Evolutionary conservation across 495 filamentous ascomycete genomes (phyloP).

Genomic region (Aspergillus panamensis): DNA sequence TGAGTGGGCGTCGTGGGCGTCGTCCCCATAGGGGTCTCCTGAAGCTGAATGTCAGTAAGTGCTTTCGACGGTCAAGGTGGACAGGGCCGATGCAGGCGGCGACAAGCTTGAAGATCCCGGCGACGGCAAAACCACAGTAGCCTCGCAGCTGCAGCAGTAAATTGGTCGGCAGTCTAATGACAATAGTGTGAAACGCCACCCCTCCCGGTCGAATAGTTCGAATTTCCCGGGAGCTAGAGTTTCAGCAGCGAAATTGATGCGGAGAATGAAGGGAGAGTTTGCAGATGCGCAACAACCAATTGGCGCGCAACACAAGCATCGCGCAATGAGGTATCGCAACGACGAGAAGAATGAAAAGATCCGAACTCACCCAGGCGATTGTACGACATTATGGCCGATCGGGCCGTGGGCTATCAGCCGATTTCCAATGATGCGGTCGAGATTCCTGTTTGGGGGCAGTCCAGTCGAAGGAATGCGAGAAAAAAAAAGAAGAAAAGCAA

Average conservation of each 20-base stretch:
- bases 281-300: slow-evolving; percentile 14
- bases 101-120: not conserved
- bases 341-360: slow-evolving; percentile 19
- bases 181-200: not conserved
- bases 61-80: not conserved
- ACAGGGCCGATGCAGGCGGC: not conserved
- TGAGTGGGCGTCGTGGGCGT: slow-evolving; percentile 60
- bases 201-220: slow-evolving; percentile 3
- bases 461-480: slow-evolving; percentile 29
- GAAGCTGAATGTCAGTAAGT: slow-evolving; percentile 19
- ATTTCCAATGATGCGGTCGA: slow-evolving; percentile 21
- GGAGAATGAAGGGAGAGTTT: slow-evolving; percentile 19
- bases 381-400: slow-evolving; percentile 49
- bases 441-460: slow-evolving; percentile 25
- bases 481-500: slow-evolving; percentile 17
- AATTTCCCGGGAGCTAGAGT: slow-evolving; percentile 20
- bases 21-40: slow-evolving; percentile 53
- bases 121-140: slow-evolving; percentile 1
- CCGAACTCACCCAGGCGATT: slow-evolving; percentile 65
- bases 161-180: not conserved
- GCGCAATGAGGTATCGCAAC: not conserved
- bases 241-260: slow-evolving; percentile 24
- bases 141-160: not conserved
- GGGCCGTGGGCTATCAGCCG: slow-evolving; percentile 23
- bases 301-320: slow-evolving; percentile 16